Evolutionary conservation across 108 stramenopile species (phyloP), one percentile per base, ranked within the genome.

Genomic region (Nannochloropsis gaditana): DNA sequence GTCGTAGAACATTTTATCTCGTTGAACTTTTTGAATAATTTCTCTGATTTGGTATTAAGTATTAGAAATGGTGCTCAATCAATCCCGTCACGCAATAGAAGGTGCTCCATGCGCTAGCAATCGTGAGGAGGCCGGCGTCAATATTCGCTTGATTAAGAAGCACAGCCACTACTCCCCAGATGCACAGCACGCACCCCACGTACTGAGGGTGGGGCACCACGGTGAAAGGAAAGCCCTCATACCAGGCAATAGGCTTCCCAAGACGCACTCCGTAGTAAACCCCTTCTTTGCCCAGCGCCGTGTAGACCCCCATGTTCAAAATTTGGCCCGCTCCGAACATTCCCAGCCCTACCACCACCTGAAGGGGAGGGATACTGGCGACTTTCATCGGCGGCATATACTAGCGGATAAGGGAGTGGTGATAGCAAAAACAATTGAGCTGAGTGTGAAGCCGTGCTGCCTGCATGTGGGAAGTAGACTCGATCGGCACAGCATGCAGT

Each of bases 291-390:
- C 59, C 59, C 59, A 73, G n/a, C 19, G 59, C 59, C 19, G 2
- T 73, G 59, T 73, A 73, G 3, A 73, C 59, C 6, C 59, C 59
- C 59, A 73, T 73, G 59, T 73, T 73, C 59, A 73, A 73, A 6
- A n/a, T n/a, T 73, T 73, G 59, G 59, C 59, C 59, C 59, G 59
- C 59, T n/a, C 5, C 59, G 59, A 73, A 73, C 59, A 73, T 73
- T 15, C 15, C n/a, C 19, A n/a, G 4, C 4, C 59, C 59, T n/a
- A 73, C 59, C 19, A 73, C 6, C 59, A n/a, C 59, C n/a, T 73
- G 59, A n/a, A 73, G n/a, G 59, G 59, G 59, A n/a, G 59, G 15
- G 59, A 73, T 73, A n/a, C 59, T 73, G 15, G 15, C 59, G 19
- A 6, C 19, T n/a, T 73, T 73, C 19, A 73, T n/a, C 19, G 59